phyloP scores from a whole-genome alignment of 371 early-diverging fungal genomes.

The Parasitella parasitica region DNA sequence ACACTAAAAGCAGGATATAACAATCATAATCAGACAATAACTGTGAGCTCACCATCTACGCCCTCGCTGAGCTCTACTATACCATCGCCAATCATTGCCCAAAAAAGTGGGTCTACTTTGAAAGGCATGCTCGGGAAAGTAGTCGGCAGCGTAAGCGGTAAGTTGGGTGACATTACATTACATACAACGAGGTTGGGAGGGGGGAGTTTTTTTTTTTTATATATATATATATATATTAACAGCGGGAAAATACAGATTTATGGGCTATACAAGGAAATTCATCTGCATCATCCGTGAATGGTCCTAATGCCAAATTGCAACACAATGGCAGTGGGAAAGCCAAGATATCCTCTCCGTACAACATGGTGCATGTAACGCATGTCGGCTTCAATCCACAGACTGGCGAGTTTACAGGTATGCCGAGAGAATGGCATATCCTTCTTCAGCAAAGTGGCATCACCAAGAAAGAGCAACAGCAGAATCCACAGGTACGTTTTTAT shows the following conservation, averaged over 20 bases:
- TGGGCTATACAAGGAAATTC: slow-evolving; percentile 18
- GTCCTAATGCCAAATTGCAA: background rate
- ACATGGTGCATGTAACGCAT: slow-evolving; percentile 94
- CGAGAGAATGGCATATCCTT: slow-evolving; percentile 90
- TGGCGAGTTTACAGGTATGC: slow-evolving; percentile 92
- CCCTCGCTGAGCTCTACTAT: background rate
- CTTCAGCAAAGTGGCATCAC: slow-evolving; percentile 91
- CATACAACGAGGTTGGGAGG: too few species aligned
- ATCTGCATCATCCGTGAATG: slow-evolving; percentile 4
- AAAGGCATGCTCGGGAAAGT: slow-evolving; percentile 66
- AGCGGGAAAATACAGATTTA: slow-evolving; percentile 9
- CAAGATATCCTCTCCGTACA: slow-evolving; percentile 90
- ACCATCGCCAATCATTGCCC: slow-evolving; percentile 16
- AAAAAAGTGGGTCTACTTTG: slow-evolving; percentile 42
- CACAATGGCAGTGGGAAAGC: slow-evolving; percentile 35
- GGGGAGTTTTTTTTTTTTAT: background rate
- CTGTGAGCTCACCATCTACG: background rate
- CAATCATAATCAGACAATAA: background rate
- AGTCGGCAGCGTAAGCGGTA: slow-evolving; percentile 55
- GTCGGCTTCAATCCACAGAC: slow-evolving; percentile 89
- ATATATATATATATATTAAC: background rate
- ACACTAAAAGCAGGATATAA: background rate
- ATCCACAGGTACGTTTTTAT: slow-evolving; percentile 75
- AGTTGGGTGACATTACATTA: too few species aligned
- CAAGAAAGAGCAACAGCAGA: slow-evolving; percentile 89